Percentiles rank a stretch among this genome's conserved stretches.
phyloP scores from a whole-genome alignment of 805 yeast species.

The Huiozyma sinensis region DNA sequence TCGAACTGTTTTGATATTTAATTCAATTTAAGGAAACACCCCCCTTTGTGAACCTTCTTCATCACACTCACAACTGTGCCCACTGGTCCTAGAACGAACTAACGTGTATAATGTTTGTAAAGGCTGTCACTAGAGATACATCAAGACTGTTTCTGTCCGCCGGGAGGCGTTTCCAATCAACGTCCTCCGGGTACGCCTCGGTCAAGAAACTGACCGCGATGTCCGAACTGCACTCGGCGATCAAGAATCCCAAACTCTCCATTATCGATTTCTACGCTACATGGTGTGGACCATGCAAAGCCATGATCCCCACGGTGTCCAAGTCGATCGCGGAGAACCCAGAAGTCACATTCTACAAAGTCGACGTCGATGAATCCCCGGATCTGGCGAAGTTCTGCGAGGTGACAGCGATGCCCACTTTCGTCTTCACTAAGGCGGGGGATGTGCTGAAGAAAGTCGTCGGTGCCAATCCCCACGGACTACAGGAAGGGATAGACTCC shows the following conservation, averaged over 20 bases:
- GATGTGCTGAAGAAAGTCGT: constrained; percentile 44
- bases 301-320: constrained; percentile 50
- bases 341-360: constrained; percentile 49
- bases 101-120: background rate
- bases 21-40: too few relatives aligned
- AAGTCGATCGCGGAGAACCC: constrained; percentile 30
- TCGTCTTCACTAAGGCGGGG: constrained; percentile 51
- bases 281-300: constrained; percentile 76
- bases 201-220: constrained; percentile 29
- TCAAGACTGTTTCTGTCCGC: background rate
- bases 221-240: constrained; percentile 29
- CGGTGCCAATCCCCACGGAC: constrained; percentile 43
- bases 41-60: too few relatives aligned
- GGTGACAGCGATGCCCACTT: constrained; percentile 70
- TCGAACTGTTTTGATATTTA: too few relatives aligned
- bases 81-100: too few relatives aligned
- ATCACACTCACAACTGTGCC: too few relatives aligned
- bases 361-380: constrained; percentile 55
- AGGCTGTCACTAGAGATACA: background rate
- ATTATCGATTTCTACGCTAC: constrained; percentile 59
- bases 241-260: constrained; percentile 28
- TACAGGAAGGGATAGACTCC: constrained; percentile 14
- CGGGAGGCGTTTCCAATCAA: constrained; percentile 4
- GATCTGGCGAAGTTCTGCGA: constrained; percentile 54
- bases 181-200: constrained; percentile 7